A percentile compares a stretch with the other conserved stretches of the same genome.
These are phyloP conservation scores for Cystobasidiopsis lactophilus DNA, from an alignment of 768 basidiomycete genomes.

Conservation along the genomic window DNA sequence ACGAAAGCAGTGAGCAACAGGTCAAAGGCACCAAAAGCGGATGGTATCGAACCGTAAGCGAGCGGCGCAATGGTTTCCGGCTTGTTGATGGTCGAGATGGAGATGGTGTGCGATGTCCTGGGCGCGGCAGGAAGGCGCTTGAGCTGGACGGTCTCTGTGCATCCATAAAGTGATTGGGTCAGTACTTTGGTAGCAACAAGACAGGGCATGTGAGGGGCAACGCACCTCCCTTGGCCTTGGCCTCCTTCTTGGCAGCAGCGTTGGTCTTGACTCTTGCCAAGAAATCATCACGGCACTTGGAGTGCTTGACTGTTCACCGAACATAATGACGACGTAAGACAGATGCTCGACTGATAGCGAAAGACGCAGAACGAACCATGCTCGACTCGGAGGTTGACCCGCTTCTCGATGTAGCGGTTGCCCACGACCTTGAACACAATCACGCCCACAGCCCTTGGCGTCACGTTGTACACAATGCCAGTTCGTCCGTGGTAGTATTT, in stretches of 20 bases:
- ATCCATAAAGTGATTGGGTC: not conserved
- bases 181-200: too few relatives aligned
- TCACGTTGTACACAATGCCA: constrained; percentile 96
- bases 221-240: constrained; percentile 76
- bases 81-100: constrained; percentile 41
- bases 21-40: not conserved
- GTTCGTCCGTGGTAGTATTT: constrained; percentile 48
- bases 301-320: constrained; percentile 39
- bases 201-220: constrained; percentile 14
- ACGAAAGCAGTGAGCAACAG: not conserved
- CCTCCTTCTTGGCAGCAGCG: constrained; percentile 56
- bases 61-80: constrained; percentile 85
- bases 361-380: constrained; percentile 30
- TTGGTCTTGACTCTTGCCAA: constrained; percentile 85
- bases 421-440: constrained; percentile 97
- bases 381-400: constrained; percentile 92
- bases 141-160: constrained; percentile 51
- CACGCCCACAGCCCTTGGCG: constrained; percentile 78
- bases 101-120: constrained; percentile 54
- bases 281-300: constrained; percentile 87
- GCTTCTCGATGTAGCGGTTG: constrained; percentile 97
- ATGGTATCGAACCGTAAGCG: constrained; percentile 39
- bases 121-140: constrained; percentile 71
- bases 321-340: not conserved
- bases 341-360: constrained; percentile 22